Evolutionary conservation across 495 filamentous ascomycete genomes (phyloP).

Genomic region (Pyrenopolyporus hunteri): DNA sequence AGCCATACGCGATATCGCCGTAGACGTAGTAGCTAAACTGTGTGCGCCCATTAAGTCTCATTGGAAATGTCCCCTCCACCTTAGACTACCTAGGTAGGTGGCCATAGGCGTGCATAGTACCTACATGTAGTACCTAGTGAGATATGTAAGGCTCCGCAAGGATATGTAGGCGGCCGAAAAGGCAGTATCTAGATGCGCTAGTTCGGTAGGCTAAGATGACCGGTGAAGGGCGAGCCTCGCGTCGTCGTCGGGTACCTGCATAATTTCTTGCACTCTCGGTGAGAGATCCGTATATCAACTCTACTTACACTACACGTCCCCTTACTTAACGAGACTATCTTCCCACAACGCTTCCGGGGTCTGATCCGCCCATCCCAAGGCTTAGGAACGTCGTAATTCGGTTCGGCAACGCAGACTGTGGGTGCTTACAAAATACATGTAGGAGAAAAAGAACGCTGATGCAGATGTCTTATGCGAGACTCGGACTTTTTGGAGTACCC

Average conservation of each 20-base stretch:
- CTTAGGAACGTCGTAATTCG: not conserved
- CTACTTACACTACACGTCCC: too few species aligned
- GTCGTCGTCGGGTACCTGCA: slow-evolving; percentile 28
- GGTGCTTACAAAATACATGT: not conserved
- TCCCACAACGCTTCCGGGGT: too few species aligned
- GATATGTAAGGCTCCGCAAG: not conserved
- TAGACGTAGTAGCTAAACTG: not conserved
- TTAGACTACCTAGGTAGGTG: too few species aligned
- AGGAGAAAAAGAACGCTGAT: not conserved
- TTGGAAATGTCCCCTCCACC: not conserved
- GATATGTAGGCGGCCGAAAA: not conserved
- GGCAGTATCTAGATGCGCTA: not conserved
- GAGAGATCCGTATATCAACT: too few species aligned
- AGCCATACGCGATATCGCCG: not conserved
- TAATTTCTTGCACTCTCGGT: slow-evolving; percentile 19
- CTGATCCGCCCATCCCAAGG: not conserved
- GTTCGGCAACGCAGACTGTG: not conserved
- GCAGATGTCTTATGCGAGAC: not conserved
- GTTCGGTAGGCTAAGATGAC: slow-evolving; percentile 4
- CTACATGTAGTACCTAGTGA: too few species aligned
- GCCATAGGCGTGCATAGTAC: too few species aligned
- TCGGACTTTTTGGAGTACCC: not conserved
- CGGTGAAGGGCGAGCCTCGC: slow-evolving; percentile 1
- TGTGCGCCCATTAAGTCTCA: not conserved
- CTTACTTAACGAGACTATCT: too few species aligned